Evolutionary conservation across 768 basidiomycete species (phyloP).

Genomic region (Boletellus ananas): DNA sequence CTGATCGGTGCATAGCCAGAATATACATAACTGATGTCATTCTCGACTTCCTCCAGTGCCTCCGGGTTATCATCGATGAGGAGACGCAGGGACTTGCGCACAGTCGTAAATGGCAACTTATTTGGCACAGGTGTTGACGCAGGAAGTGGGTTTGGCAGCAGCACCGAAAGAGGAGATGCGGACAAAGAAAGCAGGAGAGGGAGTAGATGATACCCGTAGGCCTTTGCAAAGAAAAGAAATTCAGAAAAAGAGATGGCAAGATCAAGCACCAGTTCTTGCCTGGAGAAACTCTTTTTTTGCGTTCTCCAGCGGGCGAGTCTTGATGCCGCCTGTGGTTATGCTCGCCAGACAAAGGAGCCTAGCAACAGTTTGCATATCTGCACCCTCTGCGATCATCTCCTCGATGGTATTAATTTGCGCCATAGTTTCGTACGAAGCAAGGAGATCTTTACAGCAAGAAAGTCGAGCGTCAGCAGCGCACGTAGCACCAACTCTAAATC

Average conservation of each 20-base stretch:
- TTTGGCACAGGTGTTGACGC: conserved; percentile 40
- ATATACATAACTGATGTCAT: conserved; percentile 94
- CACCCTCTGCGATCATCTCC: conserved; percentile 83
- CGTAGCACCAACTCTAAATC: not conserved
- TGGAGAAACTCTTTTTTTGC: conserved; percentile 92
- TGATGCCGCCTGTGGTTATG: conserved; percentile 81
- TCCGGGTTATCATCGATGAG: conserved; percentile 85
- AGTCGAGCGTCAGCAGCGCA: conserved; percentile 4
- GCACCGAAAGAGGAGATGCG: conserved; percentile 60
- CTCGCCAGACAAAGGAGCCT: conserved; percentile 85
- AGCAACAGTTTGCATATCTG: conserved; percentile 73
- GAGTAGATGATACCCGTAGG: conserved; percentile 73
- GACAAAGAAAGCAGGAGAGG: conserved; percentile 65
- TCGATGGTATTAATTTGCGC: conserved; percentile 85
- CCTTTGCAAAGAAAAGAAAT: conserved; percentile 37
- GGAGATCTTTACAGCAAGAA: conserved; percentile 58
- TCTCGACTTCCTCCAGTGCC: conserved; percentile 76
- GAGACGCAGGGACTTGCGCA: conserved; percentile 86
- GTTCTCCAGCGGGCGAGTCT: conserved; percentile 78
- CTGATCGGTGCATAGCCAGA: conserved; percentile 96
- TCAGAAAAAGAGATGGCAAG: not conserved
- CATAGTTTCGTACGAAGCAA: conserved; percentile 84
- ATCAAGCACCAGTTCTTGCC: conserved; percentile 30
- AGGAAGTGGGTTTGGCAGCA: conserved; percentile 68
- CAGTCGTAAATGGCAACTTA: conserved; percentile 67